Evolutionary conservation across 129 eudicot species (phyloP).

Genomic region (Centella asiatica): DNA sequence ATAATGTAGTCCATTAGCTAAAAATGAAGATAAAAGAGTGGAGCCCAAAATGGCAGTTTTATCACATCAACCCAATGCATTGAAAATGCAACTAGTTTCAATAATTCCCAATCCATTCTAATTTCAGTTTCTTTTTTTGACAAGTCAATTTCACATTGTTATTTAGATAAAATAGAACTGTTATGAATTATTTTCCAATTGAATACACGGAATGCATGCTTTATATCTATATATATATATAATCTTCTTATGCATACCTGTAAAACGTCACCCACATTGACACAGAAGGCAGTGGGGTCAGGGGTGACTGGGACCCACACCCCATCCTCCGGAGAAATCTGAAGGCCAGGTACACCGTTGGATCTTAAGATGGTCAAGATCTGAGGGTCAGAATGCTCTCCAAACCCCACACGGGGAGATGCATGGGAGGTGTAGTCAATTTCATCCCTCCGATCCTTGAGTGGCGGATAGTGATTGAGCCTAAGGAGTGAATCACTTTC

Average conservation of each 20-base stretch:
- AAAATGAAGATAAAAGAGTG: too few relatives aligned
- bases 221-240: not conserved
- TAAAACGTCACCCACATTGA: slow-evolving; percentile 66
- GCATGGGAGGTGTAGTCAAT: not conserved
- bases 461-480: slow-evolving; percentile 79
- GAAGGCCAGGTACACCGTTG: slow-evolving; percentile 58
- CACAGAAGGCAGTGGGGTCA: slow-evolving; percentile 51
- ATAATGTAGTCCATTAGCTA: too few relatives aligned
- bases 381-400: slow-evolving; percentile 90
- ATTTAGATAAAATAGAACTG: too few relatives aligned
- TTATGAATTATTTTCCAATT: too few relatives aligned
- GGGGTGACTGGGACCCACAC: slow-evolving; percentile 65
- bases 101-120: too few relatives aligned
- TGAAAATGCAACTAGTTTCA: too few relatives aligned
- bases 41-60: too few relatives aligned
- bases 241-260: slow-evolving; percentile 36
- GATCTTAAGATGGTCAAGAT: slow-evolving; percentile 67
- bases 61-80: too few relatives aligned
- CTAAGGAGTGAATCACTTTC: slow-evolving; percentile 60
- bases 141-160: too few relatives aligned
- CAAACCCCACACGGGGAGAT: slow-evolving; percentile 67
- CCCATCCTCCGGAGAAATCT: slow-evolving; percentile 50
- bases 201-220: too few relatives aligned
- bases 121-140: too few relatives aligned
- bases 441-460: slow-evolving; percentile 12